phyloP scores from a whole-genome alignment of 75 land plant species.

The Selaginella tamariscina region DNA sequence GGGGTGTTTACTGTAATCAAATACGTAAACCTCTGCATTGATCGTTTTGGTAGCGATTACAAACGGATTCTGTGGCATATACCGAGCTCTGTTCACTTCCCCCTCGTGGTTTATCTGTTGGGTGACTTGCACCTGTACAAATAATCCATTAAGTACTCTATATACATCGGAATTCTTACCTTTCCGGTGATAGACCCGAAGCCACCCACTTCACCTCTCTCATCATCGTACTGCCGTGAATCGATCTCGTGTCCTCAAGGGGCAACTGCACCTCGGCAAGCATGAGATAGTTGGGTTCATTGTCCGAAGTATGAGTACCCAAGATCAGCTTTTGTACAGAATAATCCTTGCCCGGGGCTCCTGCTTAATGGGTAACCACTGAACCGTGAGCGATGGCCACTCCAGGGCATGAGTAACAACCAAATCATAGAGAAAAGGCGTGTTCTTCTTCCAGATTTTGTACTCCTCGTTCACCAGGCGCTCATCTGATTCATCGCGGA shows the following conservation, averaged over 20 bases:
- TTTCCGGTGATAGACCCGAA: conserved; percentile 7
- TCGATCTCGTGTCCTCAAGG: conserved; percentile 7
- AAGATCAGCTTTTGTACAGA: background rate
- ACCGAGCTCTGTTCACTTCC: conserved; percentile 12
- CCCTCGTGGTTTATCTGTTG: conserved; percentile 9
- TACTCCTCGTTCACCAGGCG: conserved; percentile 87
- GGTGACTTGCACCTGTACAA: background rate
- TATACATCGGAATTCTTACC: no score
- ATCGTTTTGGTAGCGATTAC: conserved; percentile 1
- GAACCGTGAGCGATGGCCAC: conserved; percentile 90
- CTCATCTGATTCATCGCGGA: conserved; percentile 81
- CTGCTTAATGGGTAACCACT: conserved; percentile 67
- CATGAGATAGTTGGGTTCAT: conserved; percentile 11
- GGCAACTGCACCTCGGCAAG: conserved; percentile 9
- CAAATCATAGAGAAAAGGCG: conserved; percentile 82
- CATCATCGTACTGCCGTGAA: background rate
- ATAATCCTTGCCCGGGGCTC: conserved; percentile 13
- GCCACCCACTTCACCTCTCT: background rate
- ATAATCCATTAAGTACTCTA: background rate
- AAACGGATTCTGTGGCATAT: conserved; percentile 9
- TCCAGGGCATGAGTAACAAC: conserved; percentile 85
- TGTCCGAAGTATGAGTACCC: conserved; percentile 7
- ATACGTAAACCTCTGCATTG: conserved; percentile 2
- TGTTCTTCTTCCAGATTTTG: conserved; percentile 97
- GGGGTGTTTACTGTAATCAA: conserved; percentile 12